These are phyloP conservation scores for Cephaloascus albidus DNA, from an alignment of 805 yeast species.

Conservation along the genomic window DNA sequence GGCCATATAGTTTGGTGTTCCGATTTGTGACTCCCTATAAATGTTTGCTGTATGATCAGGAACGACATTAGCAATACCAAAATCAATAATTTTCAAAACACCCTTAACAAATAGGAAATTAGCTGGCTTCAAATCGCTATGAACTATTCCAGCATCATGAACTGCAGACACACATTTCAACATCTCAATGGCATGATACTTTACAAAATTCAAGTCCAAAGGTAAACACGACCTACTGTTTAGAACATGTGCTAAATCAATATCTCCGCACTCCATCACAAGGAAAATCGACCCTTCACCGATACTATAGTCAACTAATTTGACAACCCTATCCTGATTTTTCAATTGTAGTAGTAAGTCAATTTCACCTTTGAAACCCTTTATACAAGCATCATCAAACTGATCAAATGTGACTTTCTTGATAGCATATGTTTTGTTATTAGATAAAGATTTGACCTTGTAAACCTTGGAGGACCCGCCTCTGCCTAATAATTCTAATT, in stretches of 20 bases:
- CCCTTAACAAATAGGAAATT: constrained; percentile 79
- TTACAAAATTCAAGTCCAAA: constrained; percentile 66
- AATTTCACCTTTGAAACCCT: constrained; percentile 86
- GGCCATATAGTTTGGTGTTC: constrained; percentile 97
- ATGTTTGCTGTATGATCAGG: constrained; percentile 88
- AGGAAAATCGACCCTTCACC: constrained; percentile 53
- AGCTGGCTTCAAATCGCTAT: constrained; percentile 67
- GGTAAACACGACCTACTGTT: constrained; percentile 39
- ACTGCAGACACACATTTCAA: constrained; percentile 78
- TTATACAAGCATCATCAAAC: constrained; percentile 63
- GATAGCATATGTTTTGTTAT: constrained; percentile 61
- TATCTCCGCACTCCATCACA: constrained; percentile 93
- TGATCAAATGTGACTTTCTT: constrained; percentile 77
- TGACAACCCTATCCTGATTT: constrained; percentile 64
- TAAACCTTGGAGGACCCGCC: constrained; percentile 93
- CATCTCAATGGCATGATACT: constrained; percentile 72
- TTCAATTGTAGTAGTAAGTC: constrained; percentile 55
- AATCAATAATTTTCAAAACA: constrained; percentile 78
- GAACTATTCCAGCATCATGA: constrained; percentile 81
- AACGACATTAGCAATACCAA: constrained; percentile 92
- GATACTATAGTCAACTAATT: constrained; percentile 65
- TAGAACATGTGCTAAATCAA: constrained; percentile 78
- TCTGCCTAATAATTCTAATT: constrained; percentile 71
- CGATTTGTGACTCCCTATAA: constrained; percentile 84
- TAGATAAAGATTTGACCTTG: constrained; percentile 49